Evolutionary conservation across 2,329 filamentous ascomycete genomes (phyloP).

Genomic region (Colletotrichum sp.): DNA sequence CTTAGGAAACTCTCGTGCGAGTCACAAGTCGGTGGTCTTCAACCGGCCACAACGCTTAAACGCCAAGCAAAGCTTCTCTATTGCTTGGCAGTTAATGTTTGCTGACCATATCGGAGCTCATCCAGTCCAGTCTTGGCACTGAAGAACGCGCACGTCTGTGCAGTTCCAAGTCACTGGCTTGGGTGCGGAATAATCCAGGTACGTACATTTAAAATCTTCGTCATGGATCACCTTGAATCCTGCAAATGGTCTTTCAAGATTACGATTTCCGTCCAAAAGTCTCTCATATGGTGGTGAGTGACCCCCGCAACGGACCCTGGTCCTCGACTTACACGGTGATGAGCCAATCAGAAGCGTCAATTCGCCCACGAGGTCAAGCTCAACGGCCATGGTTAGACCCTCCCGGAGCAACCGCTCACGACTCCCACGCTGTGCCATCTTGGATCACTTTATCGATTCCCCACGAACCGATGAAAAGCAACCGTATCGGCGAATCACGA

Average conservation of each 20-base stretch:
- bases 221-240: background rate
- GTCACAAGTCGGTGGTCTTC: background rate
- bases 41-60: background rate
- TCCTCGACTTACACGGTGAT: background rate
- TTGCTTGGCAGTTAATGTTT: background rate
- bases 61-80: constrained; percentile 9
- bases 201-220: background rate
- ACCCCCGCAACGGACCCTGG: background rate
- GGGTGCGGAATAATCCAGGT: background rate
- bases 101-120: background rate
- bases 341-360: constrained; percentile 2
- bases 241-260: background rate
- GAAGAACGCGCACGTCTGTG: background rate
- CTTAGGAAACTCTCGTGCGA: background rate
- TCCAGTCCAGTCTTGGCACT: background rate
- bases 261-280: background rate
- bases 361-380: constrained; percentile 13
- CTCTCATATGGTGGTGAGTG: background rate
- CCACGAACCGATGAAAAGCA: background rate
- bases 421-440: background rate
- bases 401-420: background rate
- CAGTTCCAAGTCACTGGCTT: background rate
- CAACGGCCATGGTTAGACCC: background rate
- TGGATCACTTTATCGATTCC: background rate
- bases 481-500: constrained; percentile 3